Base-by-base conservation (phyloP, 805 yeast species). In the Suhomyces faveliae region DNA sequence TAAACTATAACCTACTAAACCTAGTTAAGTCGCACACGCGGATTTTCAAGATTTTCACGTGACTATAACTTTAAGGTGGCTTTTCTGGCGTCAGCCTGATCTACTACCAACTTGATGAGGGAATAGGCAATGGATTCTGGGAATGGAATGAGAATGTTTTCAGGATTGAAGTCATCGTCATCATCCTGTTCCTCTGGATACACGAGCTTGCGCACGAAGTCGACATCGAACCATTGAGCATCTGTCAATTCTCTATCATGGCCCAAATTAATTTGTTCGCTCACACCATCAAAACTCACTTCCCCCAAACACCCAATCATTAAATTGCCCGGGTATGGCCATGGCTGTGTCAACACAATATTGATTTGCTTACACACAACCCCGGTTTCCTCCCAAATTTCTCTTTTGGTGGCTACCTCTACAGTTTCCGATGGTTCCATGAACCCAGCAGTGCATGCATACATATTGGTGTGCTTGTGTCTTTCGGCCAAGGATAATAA, bases 351-450 rank as follows among this genome's bases (percentile, higher is more conserved):
- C 57, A 82, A 74, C 19, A 85, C 67, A 45, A 92, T 76, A 44
- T 74, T 67, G 23, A 92, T 85, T 23, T 76, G 64, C 3, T 66
- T 54, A 45, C 82, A 83, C 45, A 68, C 75, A 29, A 89, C 86
- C 6, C 99, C 99, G 4, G 97, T 85, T 66, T 92, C 99, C 64
- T 92, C 99, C 89, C 94, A 91, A 24, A 88, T 85, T 64, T 92
- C 99, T 53, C 99, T 74, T 40, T 84, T 72, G 19, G 92, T 87
- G 10, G 96, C 94, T 41, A 81, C 84, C 66, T 92, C 98, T 17
- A 92, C 82, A 2, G 95, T 82, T 69, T 92, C 99, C 23, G 91
- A 86, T 1, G 97, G 96, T 64, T 92, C 99, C 81, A 92, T 83
- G 66, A 94, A 94, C 3, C 98, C 99, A 3, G 98, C 96, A 45